A percentile compares a stretch with the other conserved stretches of the same genome.
Evolutionary conservation across 768 basidiomycete genomes (phyloP).

Genomic region (Kwoniella mangroviensis): DNA sequence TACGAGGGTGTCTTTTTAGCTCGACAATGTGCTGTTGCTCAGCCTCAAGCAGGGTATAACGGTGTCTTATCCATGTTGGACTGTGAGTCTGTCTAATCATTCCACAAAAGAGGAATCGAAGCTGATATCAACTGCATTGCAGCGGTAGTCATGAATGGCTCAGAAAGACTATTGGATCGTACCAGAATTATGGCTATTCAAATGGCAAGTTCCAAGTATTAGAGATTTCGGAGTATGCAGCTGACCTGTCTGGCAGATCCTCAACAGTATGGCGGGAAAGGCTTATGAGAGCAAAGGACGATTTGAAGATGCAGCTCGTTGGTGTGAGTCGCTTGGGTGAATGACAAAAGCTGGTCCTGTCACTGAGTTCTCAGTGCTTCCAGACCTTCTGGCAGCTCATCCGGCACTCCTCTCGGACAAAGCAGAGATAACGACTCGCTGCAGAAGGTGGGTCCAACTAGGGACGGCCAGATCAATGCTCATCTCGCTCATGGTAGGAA

Average conservation of each 20-base stretch:
- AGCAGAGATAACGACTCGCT: neutral
- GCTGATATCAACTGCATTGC: neutral
- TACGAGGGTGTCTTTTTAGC: slow-evolving; percentile 9
- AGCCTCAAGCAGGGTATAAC: neutral
- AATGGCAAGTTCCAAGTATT: neutral
- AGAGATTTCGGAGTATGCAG: neutral
- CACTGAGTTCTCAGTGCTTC: neutral
- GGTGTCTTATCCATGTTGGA: neutral
- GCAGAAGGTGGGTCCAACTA: neutral
- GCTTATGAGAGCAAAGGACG: neutral
- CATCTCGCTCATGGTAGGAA: neutral
- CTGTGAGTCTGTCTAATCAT: neutral
- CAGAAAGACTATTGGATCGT: neutral
- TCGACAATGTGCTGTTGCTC: neutral
- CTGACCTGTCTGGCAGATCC: neutral
- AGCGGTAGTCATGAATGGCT: neutral
- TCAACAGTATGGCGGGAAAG: neutral
- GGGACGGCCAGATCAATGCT: too few species aligned
- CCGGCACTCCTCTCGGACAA: neutral
- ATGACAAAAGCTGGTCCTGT: too few species aligned
- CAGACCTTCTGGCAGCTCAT: slow-evolving; percentile 13
- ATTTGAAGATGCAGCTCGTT: slow-evolving; percentile 1
- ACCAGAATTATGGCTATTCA: neutral
- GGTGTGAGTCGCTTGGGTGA: neutral
- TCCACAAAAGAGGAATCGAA: neutral